These are phyloP conservation scores for Pestalotiopsis sp. DNA, from an alignment of 2,329 filamentous ascomycete genomes.

Conservation along the genomic window DNA sequence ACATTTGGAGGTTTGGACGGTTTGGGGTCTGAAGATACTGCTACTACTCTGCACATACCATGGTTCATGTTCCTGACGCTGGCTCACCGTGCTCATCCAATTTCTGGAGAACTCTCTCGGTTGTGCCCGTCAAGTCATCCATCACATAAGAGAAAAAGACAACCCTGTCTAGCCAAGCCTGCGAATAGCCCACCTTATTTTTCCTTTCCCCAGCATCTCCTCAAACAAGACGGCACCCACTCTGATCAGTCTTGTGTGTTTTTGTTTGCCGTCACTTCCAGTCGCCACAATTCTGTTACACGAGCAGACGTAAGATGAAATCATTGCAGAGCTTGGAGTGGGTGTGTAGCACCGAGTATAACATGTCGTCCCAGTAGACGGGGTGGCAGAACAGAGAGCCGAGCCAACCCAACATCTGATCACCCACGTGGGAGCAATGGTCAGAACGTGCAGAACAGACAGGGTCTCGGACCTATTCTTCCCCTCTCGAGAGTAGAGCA, in stretches of 20 bases:
- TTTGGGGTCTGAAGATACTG: neutral
- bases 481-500: neutral
- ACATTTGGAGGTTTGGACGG: neutral
- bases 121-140: neutral
- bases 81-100: neutral
- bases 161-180: neutral
- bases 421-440: neutral
- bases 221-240: neutral
- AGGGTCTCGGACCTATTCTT: neutral
- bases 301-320: neutral
- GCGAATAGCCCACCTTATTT: neutral
- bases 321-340: neutral
- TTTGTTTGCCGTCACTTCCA: neutral
- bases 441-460: neutral
- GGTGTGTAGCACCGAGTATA: neutral
- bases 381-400: neutral
- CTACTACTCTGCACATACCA: neutral
- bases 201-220: too few relatives aligned
- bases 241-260: neutral
- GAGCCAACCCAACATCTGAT: neutral
- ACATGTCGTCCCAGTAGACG: neutral
- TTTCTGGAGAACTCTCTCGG: neutral
- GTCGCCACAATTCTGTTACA: neutral
- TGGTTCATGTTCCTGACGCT: neutral
- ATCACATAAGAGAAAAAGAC: neutral